These are phyloP conservation scores for Ophiocordyceps unilateralis DNA, from an alignment of 2,329 filamentous ascomycete species.

Conservation along the genomic window DNA sequence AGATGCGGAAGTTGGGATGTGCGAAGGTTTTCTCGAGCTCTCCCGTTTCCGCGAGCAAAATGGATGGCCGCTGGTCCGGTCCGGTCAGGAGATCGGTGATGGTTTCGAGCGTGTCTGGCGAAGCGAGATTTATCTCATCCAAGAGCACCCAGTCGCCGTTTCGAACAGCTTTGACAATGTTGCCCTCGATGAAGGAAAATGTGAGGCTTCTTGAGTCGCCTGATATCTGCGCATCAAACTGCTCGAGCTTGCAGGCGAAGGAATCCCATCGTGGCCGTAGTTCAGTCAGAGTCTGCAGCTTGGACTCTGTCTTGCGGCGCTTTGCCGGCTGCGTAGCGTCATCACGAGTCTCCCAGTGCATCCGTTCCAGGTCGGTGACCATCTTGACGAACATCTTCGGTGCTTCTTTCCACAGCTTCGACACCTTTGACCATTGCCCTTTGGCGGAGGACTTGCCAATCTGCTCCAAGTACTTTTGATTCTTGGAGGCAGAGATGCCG, in stretches of 20 bases:
- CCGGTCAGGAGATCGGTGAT: conserved; percentile 77
- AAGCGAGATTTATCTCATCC: conserved; percentile 94
- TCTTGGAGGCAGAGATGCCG: conserved; percentile 71
- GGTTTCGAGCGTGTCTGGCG: conserved; percentile 84
- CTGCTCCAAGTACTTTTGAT: conserved; percentile 69
- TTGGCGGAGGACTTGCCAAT: conserved; percentile 65
- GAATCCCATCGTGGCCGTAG: conserved; percentile 57
- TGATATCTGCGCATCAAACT: conserved; percentile 65
- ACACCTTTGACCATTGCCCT: conserved; percentile 73
- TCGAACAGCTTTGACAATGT: conserved; percentile 85
- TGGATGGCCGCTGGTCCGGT: conserved; percentile 54
- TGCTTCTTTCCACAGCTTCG: conserved; percentile 76
- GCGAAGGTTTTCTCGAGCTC: conserved; percentile 80
- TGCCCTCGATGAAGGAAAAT: conserved; percentile 91
- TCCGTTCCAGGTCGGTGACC: conserved; percentile 34
- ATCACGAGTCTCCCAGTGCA: conserved; percentile 17
- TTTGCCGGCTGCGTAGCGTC: conserved; percentile 46
- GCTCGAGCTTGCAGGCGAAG: conserved; percentile 57
- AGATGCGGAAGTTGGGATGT: conserved; percentile 86
- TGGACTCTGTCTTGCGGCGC: conserved; percentile 46
- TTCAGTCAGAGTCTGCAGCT: conserved; percentile 43
- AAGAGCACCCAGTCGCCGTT: conserved; percentile 95
- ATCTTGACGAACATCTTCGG: conserved; percentile 71
- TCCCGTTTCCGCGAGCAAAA: conserved; percentile 83
- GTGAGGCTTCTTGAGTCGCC: conserved; percentile 62